phyloP scores from a whole-genome alignment of 2,329 filamentous ascomycete genomes.

The Neoscytalidium dimidiatum region DNA sequence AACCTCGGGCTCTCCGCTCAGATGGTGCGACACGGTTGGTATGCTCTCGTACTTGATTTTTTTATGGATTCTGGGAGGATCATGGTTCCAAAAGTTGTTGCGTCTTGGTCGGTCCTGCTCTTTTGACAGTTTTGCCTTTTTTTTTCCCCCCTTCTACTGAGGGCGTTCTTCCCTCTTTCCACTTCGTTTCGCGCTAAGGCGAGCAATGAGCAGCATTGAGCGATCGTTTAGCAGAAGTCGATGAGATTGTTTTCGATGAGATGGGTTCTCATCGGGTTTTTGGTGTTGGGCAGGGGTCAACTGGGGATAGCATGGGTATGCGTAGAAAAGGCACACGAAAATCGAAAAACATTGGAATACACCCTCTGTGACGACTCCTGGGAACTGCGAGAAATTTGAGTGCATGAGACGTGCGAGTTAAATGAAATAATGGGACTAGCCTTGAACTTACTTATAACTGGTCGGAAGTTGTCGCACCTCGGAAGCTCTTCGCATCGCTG shows the following conservation, averaged over 20 bases:
- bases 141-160: background rate
- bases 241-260: slow-evolving; percentile 7
- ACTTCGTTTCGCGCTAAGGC: background rate
- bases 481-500: background rate
- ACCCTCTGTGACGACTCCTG: background rate
- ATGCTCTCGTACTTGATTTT: background rate
- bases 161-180: slow-evolving; percentile 11
- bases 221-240: slow-evolving; percentile 10
- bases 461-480: background rate
- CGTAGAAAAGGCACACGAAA: slow-evolving; percentile 16
- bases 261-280: background rate
- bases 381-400: background rate
- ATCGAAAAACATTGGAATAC: slow-evolving; percentile 18
- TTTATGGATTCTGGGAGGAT: background rate
- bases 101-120: slow-evolving; percentile 12
- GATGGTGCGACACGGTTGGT: slow-evolving; percentile 10
- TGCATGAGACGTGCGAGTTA: background rate
- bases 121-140: background rate
- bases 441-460: background rate
- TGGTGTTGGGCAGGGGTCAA: slow-evolving; percentile 10
- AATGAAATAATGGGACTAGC: background rate
- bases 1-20: background rate
- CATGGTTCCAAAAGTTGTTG: slow-evolving; percentile 20
- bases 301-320: background rate
- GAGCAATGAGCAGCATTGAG: slow-evolving; percentile 9